Evolutionary conservation across 2,329 filamentous ascomycete genomes (phyloP).

Genomic region (Penicillium sumatraense): DNA sequence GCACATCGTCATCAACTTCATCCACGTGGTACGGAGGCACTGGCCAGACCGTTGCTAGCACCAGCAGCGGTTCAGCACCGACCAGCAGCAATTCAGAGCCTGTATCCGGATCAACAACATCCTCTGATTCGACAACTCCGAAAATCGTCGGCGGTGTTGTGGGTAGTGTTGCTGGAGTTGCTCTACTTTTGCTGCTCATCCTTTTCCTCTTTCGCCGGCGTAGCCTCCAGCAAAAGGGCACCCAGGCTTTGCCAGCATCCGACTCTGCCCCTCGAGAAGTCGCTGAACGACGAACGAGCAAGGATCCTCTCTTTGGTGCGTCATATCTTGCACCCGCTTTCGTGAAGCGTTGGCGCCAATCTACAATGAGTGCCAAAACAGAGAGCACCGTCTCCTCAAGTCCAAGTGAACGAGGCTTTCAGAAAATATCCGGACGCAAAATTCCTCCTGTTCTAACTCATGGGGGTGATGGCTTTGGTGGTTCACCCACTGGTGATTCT

Average conservation of each 20-base stretch:
- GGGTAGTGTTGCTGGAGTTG: slow-evolving; percentile 63
- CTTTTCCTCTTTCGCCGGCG: slow-evolving; percentile 52
- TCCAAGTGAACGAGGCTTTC: slow-evolving; percentile 53
- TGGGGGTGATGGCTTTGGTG: slow-evolving; percentile 53
- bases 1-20: neutral
- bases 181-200: slow-evolving; percentile 51
- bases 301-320: slow-evolving; percentile 43
- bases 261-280: slow-evolving; percentile 35
- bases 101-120: slow-evolving; percentile 17
- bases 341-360: slow-evolving; percentile 48
- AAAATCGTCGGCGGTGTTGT: slow-evolving; percentile 67
- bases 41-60: slow-evolving; percentile 9
- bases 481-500: slow-evolving; percentile 36
- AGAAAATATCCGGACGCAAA: slow-evolving; percentile 55
- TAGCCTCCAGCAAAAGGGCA: slow-evolving; percentile 38
- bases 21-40: neutral
- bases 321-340: slow-evolving; percentile 44
- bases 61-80: slow-evolving; percentile 11
- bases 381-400: slow-evolving; percentile 38
- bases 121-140: slow-evolving; percentile 47
- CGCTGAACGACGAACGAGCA: slow-evolving; percentile 44
- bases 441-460: slow-evolving; percentile 51
- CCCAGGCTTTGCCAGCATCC: slow-evolving; percentile 29
- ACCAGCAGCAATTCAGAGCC: slow-evolving; percentile 17
- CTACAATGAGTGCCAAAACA: slow-evolving; percentile 39